Evolutionary conservation across 2,329 filamentous ascomycete species (phyloP).

Genomic region (Aspergillus sp.): DNA sequence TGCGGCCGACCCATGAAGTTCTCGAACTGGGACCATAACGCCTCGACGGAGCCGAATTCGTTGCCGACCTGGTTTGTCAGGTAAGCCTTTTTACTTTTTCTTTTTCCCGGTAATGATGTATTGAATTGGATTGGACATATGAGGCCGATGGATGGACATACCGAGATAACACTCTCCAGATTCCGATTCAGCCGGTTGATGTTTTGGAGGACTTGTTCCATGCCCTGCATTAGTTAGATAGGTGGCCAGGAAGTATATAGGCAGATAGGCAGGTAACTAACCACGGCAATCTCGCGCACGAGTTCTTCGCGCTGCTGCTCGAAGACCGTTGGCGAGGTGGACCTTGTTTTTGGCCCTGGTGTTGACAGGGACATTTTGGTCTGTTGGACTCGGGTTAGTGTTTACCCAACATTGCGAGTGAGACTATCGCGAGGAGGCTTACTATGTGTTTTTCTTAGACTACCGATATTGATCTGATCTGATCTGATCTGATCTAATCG

Average conservation of each 20-base stretch:
- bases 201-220: conserved; percentile 91
- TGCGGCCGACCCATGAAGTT: conserved; percentile 82
- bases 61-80: conserved; percentile 69
- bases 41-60: conserved; percentile 95
- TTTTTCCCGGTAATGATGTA: too few species aligned
- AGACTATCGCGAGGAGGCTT: too few species aligned
- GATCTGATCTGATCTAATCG: not conserved
- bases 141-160: conserved; percentile 42
- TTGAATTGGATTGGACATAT: too few species aligned
- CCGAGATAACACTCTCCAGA: conserved; percentile 85
- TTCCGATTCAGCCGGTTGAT: conserved; percentile 94
- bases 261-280: conserved; percentile 20
- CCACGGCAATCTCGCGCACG: conserved; percentile 44
- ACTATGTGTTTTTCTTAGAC: too few species aligned
- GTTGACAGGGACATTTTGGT: conserved; percentile 15
- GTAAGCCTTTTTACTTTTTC: too few species aligned
- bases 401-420: not conserved
- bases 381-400: not conserved
- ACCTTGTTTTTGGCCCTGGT: conserved; percentile 14
- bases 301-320: conserved; percentile 45
- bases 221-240: conserved; percentile 44
- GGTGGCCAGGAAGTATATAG: not conserved
- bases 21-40: conserved; percentile 96
- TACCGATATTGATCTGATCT: not conserved
- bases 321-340: conserved; percentile 37